These are phyloP conservation scores for Plasmodium coatneyi DNA, from an alignment of 169 alveolate genomes.

Conservation along the genomic window DNA sequence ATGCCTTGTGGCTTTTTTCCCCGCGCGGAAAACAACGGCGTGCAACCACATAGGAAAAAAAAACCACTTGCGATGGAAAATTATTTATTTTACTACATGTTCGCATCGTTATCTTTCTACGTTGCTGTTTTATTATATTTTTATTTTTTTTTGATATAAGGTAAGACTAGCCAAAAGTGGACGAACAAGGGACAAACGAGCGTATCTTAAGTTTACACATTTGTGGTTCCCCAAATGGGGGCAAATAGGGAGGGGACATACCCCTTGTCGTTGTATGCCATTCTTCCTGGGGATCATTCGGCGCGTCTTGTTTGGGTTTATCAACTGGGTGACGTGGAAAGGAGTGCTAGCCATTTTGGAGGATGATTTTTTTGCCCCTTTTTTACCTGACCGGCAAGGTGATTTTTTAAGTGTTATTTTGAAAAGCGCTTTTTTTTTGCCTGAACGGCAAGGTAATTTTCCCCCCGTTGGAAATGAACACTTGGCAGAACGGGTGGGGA, in stretches of 20 bases:
- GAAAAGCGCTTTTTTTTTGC: not conserved
- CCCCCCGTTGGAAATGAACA: not conserved
- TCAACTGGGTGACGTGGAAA: not conserved
- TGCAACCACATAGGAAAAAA: too few relatives aligned
- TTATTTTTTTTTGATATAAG: not conserved
- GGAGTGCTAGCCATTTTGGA: not conserved
- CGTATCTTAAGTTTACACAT: not conserved
- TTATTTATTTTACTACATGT: not conserved
- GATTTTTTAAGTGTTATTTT: not conserved
- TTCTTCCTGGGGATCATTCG: not conserved
- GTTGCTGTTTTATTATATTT: not conserved
- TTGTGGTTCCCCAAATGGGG: not conserved
- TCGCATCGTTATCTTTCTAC: not conserved
- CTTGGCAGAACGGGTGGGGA: not conserved
- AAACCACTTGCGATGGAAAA: not conserved
- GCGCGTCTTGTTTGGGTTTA: not conserved
- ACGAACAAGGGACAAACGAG: not conserved
- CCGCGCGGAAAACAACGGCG: conserved; percentile 3
- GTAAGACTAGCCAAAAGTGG: not conserved
- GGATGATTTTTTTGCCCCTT: not conserved
- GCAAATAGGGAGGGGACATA: not conserved
- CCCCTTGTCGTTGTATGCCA: not conserved
- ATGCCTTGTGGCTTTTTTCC: not conserved
- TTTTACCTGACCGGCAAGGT: not conserved
- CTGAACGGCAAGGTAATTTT: not conserved